These are phyloP conservation scores for Penicillium bialowiezense DNA, from an alignment of 495 filamentous ascomycete species.

Conservation along the genomic window DNA sequence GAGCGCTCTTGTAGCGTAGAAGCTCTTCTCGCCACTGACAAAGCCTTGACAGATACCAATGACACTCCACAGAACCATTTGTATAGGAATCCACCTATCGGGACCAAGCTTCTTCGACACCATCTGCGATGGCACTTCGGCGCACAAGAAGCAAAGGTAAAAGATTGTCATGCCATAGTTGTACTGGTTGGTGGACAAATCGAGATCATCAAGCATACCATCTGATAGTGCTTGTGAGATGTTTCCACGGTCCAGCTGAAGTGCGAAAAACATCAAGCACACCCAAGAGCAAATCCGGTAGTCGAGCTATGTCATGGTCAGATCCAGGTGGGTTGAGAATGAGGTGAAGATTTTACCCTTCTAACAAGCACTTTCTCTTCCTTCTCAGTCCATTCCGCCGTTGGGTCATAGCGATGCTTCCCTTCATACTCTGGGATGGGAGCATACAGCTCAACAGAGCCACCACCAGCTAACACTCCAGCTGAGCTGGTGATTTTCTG, in stretches of 20 bases:
- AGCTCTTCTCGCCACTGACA: conserved; percentile 54
- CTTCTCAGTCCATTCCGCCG: conserved; percentile 55
- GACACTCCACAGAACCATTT: conserved; percentile 66
- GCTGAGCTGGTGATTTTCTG: not conserved
- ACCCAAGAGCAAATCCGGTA: conserved; percentile 46
- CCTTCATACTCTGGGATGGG: conserved; percentile 34
- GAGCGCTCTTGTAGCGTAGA: conserved; percentile 38
- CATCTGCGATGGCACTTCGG: conserved; percentile 64
- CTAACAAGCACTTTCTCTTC: conserved; percentile 56
- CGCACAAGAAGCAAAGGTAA: conserved; percentile 53
- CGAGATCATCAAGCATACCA: conserved; percentile 51
- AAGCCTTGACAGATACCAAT: conserved; percentile 58
- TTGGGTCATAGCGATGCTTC: conserved; percentile 54
- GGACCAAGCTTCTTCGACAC: conserved; percentile 65
- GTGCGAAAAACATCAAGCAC: conserved; percentile 71
- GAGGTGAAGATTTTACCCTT: conserved; percentile 30
- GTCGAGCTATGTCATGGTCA: conserved; percentile 36
- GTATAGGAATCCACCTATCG: conserved; percentile 69
- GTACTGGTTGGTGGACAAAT: conserved; percentile 60
- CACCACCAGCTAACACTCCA: not conserved
- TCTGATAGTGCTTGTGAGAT: conserved; percentile 59
- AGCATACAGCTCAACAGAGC: not conserved
- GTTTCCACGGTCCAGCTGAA: conserved; percentile 70
- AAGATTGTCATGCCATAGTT: conserved; percentile 65
- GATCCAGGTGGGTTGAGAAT: not conserved